Evolutionary conservation across 345 rosid genomes (phyloP), one percentile per base, ranked within the genome.

Genomic region (Geranium rotundifolium): DNA sequence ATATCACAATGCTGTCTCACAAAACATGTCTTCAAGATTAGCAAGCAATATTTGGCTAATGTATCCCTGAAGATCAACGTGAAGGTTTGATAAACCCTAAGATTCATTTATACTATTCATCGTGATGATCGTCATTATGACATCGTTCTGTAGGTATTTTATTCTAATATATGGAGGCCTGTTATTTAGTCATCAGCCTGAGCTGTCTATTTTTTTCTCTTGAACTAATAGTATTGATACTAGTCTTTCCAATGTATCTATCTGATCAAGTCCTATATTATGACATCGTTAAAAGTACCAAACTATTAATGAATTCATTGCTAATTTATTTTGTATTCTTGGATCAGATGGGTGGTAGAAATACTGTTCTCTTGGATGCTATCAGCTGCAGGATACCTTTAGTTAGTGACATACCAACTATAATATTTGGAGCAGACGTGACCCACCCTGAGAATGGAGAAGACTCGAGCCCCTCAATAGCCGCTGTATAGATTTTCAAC

Each of bases 371-470:
- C 20, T 57, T 90, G 81, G 99, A 93, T 64, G 99, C 99, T 19
- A 80, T 93, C 70, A 93, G 99, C 75, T 93, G 97, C 73, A 85
- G 95, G 69, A 93, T 93, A 69, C 99, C 99, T 0, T 61, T 93
- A 75, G 99, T 93, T 57, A 90, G 99, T 34, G 99, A 93, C 69
- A 93, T 88, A 71, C 99, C 99, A 4, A 93, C 99, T 52, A 93
- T 93, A 56, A 93, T 93, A 76, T 93, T 93, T 63, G 99, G 99
- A 17, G 99, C 99, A 31, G 99, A 93, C 60, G 99, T 93, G 72
- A 93, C 99, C 58, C 99, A 93, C 55, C 99, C 99, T 3, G 99
- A 93, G 77, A 90, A 90, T n/a, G 99, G 99, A 41, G 99, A 93
- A 80, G 99, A 93, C 54, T 86, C 97, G 0, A 93, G 99, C 78